These are phyloP conservation scores for Podospora pseudocomata DNA, from an alignment of 495 filamentous ascomycete genomes.

Conservation along the genomic window DNA sequence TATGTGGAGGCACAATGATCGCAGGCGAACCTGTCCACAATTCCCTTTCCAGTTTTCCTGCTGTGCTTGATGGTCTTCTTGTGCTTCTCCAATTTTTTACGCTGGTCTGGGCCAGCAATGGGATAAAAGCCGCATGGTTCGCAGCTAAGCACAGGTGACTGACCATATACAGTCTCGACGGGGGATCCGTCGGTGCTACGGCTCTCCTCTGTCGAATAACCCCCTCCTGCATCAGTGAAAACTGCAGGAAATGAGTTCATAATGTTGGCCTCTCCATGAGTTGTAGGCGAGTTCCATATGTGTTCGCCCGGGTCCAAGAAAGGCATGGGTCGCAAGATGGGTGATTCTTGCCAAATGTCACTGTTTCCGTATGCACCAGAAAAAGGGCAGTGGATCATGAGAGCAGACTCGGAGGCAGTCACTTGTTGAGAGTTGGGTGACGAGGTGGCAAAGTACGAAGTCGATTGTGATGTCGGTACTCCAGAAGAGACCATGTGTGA, in stretches of 20 bases:
- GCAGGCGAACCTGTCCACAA: not conserved
- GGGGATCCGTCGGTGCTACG: not conserved
- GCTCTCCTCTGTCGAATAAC: not conserved
- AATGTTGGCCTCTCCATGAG: not conserved
- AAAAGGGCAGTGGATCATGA: not conserved
- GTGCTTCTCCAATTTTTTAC: conserved; percentile 11
- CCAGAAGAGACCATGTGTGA: too few species aligned
- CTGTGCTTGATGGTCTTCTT: conserved; percentile 10
- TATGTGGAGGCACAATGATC: not conserved
- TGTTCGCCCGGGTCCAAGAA: not conserved
- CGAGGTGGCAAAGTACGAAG: too few species aligned
- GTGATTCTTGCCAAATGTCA: not conserved
- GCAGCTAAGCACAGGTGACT: not conserved
- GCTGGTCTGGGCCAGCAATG: not conserved
- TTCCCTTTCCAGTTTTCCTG: conserved; percentile 4
- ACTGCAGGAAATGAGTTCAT: not conserved
- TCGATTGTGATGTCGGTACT: too few species aligned
- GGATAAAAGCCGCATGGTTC: conserved; percentile 2
- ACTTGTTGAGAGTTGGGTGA: not conserved
- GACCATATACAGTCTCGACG: not conserved
- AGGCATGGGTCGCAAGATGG: not conserved
- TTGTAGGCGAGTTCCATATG: not conserved
- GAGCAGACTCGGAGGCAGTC: not conserved
- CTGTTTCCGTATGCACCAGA: not conserved
- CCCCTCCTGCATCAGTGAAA: not conserved